phyloP scores from a whole-genome alignment of 805 yeast genomes.

The Candida verbasci region DNA sequence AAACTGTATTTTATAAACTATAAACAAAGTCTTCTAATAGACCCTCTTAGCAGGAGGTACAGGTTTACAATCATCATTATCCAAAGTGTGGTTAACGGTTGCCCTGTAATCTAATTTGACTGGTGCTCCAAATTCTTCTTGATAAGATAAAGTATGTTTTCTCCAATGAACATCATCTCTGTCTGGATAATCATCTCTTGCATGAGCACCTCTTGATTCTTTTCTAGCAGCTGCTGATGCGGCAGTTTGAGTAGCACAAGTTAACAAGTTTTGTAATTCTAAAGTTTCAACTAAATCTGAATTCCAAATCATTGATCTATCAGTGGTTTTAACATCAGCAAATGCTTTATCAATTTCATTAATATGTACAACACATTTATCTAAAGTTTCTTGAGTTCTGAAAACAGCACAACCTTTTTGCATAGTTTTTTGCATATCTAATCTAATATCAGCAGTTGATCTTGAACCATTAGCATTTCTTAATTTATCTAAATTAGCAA shows the following conservation, averaged over 20 bases:
- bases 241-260: constrained; percentile 97
- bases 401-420: constrained; percentile 96
- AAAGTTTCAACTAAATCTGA: constrained; percentile 94
- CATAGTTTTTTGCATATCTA: constrained; percentile 93
- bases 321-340: constrained; percentile 78
- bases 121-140: constrained; percentile 62
- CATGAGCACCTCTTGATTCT: constrained; percentile 99
- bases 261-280: constrained; percentile 93
- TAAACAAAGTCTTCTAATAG: constrained; percentile 60
- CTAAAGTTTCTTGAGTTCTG: constrained; percentile 89
- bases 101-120: constrained; percentile 80
- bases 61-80: constrained; percentile 88
- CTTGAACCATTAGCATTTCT: constrained; percentile 83
- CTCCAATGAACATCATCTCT: constrained; percentile 98
- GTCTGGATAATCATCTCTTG: constrained; percentile 94
- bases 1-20: neutral
- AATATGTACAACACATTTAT: constrained; percentile 84
- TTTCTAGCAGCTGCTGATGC: constrained; percentile 89
- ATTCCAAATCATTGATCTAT: constrained; percentile 99
- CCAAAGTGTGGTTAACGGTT: constrained; percentile 80
- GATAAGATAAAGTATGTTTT: constrained; percentile 97
- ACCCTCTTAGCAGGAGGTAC: constrained; percentile 98
- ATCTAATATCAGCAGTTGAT: constrained; percentile 85
- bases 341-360: constrained; percentile 70
- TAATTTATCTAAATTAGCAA: constrained; percentile 83